Evolutionary conservation across 148 eudicot species (phyloP), one percentile per base, ranked within the genome.

Genomic region (Amaranthus palmeri): DNA sequence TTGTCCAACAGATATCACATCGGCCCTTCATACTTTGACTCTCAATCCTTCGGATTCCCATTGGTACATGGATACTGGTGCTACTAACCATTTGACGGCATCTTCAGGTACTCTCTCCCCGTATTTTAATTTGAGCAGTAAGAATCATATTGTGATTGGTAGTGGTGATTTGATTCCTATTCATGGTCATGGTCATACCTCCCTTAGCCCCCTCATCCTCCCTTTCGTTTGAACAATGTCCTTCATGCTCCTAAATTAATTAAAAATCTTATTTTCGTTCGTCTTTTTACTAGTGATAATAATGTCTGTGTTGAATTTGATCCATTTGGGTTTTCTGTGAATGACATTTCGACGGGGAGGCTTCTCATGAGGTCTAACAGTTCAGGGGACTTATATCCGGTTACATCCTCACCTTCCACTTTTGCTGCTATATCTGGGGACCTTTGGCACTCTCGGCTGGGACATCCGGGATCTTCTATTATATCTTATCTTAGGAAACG

Each of bases 61-160:
- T 14, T 61, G 47, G 47, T 25, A 4, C 7, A 61, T 61, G 65
- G 65, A 40, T 42, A 61, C 13, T 5, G 45, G 3, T 3, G 65
- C 65, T 14, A 61, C 65, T 5, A 36, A 4, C 11, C 47, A 61
- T 41, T 36, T 61, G 65, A 61, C 47, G 44, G 1, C 44, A 10
- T 10, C 10, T 18, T 14, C 10, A 8, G 10, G 65, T 61, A 61
- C 36, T 61, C 44, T 8, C 10, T 18, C 46, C 46, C 6, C 65
- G 36, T 61, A 61, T 61, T 36, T 61, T 61, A 61, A 61, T 61
- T 61, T 61, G 65, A 61, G 46, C 65, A 61, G 4, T 6, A 61
- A 61, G 36, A 18, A 36, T 1, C 46, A 46, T 7, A 41, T 8
- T 3, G 41, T 4, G 6, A 9, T 61, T 41, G 46, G 0, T 9